Evolutionary conservation across 257 asterid genomes (phyloP).

Genomic region (Ballota nigra): DNA sequence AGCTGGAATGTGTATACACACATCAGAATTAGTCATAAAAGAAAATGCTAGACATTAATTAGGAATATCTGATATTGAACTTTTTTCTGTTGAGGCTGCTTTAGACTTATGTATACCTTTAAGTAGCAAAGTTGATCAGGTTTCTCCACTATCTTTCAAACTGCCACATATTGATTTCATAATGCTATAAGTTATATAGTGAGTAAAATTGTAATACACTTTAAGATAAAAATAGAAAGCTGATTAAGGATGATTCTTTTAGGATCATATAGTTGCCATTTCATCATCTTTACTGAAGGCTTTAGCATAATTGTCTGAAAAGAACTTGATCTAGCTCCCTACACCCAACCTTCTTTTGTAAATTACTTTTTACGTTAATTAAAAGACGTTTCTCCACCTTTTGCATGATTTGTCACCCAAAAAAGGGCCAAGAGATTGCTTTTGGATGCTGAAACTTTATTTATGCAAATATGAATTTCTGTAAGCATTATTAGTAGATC

Average conservation of each 20-base stretch:
- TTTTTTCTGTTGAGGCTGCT: not conserved
- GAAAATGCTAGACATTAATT: not conserved
- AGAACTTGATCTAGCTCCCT: not conserved
- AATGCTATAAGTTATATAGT: not conserved
- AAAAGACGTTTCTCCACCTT: not conserved
- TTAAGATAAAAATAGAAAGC: not conserved
- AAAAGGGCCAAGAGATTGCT: not conserved
- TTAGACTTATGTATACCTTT: not conserved
- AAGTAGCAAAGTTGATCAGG: not conserved
- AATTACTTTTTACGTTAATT: not conserved
- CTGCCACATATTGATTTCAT: not conserved
- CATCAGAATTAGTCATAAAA: not conserved
- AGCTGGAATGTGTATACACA: not conserved
- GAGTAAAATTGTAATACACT: not conserved
- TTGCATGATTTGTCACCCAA: not conserved
- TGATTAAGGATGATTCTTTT: not conserved
- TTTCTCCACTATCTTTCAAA: not conserved
- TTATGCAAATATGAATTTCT: not conserved
- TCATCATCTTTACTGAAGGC: not conserved
- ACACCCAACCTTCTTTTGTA: not conserved
- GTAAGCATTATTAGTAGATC: not conserved
- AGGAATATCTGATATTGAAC: not conserved
- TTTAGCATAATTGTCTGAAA: not conserved
- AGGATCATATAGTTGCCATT: not conserved
- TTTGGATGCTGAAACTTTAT: constrained; percentile 9